Conservation (phyloP, 2,329 filamentous ascomycete species). For the Dactylellina parvicollis region DNA sequence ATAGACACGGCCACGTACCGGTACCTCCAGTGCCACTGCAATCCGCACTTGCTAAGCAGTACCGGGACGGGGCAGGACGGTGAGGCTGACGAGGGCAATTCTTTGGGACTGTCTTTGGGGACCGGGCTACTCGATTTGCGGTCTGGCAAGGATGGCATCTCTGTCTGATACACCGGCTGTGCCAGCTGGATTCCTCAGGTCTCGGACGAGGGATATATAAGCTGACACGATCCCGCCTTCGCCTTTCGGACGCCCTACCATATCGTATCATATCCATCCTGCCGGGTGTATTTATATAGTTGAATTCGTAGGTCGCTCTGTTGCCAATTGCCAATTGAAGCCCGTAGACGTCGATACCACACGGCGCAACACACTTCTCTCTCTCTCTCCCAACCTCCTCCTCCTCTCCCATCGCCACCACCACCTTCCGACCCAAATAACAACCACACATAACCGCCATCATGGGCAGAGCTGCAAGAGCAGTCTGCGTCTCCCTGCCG, state of each 20-base stretch:
- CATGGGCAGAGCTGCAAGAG: slow-evolving; percentile 47
- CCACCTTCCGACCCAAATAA: slow-evolving; percentile 3
- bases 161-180: slow-evolving; percentile 52
- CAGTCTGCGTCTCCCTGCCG: slow-evolving; percentile 39
- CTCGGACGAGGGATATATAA: slow-evolving; percentile 25
- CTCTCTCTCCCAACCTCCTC: not conserved
- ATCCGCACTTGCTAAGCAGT: not conserved
- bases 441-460: not conserved
- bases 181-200: slow-evolving; percentile 22
- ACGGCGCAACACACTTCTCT: slow-evolving; percentile 10
- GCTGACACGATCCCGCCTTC: slow-evolving; percentile 23
- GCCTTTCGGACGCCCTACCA: not conserved
- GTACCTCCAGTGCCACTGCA: not conserved
- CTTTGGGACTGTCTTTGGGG: not conserved
- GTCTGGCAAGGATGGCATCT: not conserved
- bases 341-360: slow-evolving; percentile 14
- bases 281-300: not conserved
- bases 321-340: no score
- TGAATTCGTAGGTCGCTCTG: not conserved
- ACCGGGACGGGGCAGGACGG: not conserved
- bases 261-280: not conserved
- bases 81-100: slow-evolving; percentile 43
- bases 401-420: slow-evolving; percentile 1
- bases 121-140: not conserved
- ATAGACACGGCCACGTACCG: not conserved